phyloP scores from a whole-genome alignment of 2,329 filamentous ascomycete genomes.

The Curvularia sp. region DNA sequence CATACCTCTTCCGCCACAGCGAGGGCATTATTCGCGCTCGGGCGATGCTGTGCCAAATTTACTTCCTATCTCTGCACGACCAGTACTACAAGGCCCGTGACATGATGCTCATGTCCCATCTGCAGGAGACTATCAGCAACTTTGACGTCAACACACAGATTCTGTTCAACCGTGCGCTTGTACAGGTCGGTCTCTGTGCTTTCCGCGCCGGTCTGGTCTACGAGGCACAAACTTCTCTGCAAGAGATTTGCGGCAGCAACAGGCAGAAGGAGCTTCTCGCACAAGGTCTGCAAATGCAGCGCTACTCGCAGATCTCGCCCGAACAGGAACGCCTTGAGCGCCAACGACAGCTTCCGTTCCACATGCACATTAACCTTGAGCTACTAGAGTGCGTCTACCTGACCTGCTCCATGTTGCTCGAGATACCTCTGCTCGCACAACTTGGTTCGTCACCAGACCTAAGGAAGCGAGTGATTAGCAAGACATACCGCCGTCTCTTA shows the following conservation, averaged over 20 bases:
- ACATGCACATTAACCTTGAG: constrained; percentile 99
- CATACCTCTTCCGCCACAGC: constrained; percentile 92
- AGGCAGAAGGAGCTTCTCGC: constrained; percentile 97
- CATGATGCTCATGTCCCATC: constrained; percentile 99
- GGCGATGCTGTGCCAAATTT: constrained; percentile 98
- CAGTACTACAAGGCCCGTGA: constrained; percentile 98
- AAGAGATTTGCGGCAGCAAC: constrained; percentile 97
- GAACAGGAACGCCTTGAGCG: constrained; percentile 98
- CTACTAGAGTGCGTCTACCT: constrained; percentile 98
- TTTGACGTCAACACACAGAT: constrained; percentile 98
- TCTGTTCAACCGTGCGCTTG: constrained; percentile 96
- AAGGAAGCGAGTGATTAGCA: constrained; percentile 97
- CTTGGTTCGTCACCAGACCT: constrained; percentile 96
- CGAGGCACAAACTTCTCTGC: constrained; percentile 95
- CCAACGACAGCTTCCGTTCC: constrained; percentile 97
- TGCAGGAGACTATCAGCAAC: constrained; percentile 95
- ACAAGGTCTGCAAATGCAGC: constrained; percentile 97
- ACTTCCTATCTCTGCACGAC: constrained; percentile 96
- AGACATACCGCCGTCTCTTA: constrained; percentile 98
- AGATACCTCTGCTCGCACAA: constrained; percentile 96
- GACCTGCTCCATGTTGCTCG: constrained; percentile 98
- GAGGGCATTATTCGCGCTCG: constrained; percentile 95
- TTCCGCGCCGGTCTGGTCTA: constrained; percentile 97
- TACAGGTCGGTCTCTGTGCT: constrained; percentile 96
- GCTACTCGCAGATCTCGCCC: constrained; percentile 93